phyloP scores from a whole-genome alignment of 2,329 filamentous ascomycete genomes.

The Sclerotinia subarctica region DNA sequence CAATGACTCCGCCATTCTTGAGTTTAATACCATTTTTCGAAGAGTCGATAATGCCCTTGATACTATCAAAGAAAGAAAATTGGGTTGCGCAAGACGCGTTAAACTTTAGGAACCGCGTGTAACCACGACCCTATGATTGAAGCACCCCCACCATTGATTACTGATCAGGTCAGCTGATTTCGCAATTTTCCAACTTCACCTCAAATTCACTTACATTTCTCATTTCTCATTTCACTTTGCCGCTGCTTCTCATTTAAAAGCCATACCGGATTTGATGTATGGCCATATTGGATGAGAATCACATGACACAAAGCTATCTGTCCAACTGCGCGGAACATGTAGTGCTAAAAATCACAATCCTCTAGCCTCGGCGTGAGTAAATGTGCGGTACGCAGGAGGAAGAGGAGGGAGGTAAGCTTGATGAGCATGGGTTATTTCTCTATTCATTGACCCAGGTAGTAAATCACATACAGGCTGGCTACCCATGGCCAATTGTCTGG shows the following conservation, averaged over 20 bases:
- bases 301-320: background rate
- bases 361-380: background rate
- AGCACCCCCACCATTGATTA: background rate
- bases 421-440: background rate
- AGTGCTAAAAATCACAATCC: background rate
- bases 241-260: background rate
- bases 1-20: background rate
- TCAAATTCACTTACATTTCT: background rate
- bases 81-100: constrained; percentile 9
- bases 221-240: background rate
- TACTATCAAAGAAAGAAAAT: background rate
- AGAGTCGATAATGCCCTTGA: background rate
- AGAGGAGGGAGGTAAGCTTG: background rate
- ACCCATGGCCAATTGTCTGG: background rate
- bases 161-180: constrained; percentile 15
- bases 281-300: background rate
- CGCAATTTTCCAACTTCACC: constrained; percentile 6
- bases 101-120: background rate
- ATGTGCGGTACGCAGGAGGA: background rate
- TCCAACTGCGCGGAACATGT: background rate
- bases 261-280: background rate
- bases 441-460: background rate
- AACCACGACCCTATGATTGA: background rate
- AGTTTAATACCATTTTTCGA: background rate
- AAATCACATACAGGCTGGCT: background rate